Percentiles rank a stretch among this genome's conserved stretches.
Evolutionary conservation across 228 moss, liverwort and hornwort genomes (phyloP).

Genomic region (Sphagnum magellanicum): DNA sequence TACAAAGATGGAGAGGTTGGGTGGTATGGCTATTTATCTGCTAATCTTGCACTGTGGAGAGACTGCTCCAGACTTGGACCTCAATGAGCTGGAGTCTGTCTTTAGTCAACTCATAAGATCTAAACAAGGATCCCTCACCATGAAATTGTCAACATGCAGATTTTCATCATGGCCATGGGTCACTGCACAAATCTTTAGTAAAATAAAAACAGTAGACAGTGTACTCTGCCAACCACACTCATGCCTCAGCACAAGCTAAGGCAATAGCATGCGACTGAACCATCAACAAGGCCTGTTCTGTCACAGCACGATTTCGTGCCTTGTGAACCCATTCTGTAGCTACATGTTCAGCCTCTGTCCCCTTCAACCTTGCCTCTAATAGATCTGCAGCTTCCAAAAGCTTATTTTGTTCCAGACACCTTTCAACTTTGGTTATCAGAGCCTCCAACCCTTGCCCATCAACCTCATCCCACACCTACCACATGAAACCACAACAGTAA

Average conservation of each 20-base stretch:
- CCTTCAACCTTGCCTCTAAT: conserved; percentile 62
- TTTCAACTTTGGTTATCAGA: conserved; percentile 76
- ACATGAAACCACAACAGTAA: neutral
- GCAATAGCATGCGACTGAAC: conserved; percentile 87
- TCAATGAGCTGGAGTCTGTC: no score
- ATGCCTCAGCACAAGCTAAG: conserved; percentile 80
- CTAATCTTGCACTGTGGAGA: no score
- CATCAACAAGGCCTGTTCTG: conserved; percentile 77
- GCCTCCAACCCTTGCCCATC: conserved; percentile 79
- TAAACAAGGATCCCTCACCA: no score
- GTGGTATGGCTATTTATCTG: no score
- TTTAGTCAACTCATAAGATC: no score
- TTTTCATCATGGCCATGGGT: no score
- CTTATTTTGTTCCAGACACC: conserved; percentile 63
- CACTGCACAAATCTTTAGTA: no score
- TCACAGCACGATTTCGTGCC: conserved; percentile 70
- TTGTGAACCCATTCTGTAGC: conserved; percentile 77
- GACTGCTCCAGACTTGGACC: no score
- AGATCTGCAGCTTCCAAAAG: conserved; percentile 72
- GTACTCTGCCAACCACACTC: neutral
- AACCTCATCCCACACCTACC: conserved; percentile 68
- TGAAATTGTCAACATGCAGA: no score
- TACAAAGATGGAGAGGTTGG: no score
- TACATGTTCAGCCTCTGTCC: conserved; percentile 80
- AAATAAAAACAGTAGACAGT: no score